phyloP scores from a whole-genome alignment of 2,329 filamentous ascomycete genomes.

The Myriosclerotinia curreyana region DNA sequence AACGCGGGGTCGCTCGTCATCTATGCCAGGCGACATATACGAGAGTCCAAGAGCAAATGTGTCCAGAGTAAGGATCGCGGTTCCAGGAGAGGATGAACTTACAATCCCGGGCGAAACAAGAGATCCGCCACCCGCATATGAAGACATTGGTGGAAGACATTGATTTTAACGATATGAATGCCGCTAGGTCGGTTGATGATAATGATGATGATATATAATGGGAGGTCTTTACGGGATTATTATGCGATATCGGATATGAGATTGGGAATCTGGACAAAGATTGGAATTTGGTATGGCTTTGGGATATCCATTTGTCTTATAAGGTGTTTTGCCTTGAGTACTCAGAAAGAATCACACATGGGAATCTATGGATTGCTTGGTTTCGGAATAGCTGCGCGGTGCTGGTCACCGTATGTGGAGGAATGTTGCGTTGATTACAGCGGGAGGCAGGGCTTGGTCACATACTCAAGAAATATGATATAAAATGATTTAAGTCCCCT shows the following conservation, averaged over 20 bases:
- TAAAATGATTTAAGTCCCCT: background rate
- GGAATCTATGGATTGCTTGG: background rate
- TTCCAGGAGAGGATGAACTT: constrained; percentile 21
- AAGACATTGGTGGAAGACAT: constrained; percentile 6
- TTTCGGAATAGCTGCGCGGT: background rate
- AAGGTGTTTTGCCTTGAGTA: background rate
- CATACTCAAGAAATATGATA: background rate
- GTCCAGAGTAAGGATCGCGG: constrained; percentile 21
- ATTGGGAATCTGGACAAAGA: background rate
- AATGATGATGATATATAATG: constrained; percentile 5
- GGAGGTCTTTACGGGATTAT: background rate
- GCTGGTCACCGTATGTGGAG: background rate
- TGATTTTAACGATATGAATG: background rate
- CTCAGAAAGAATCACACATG: background rate
- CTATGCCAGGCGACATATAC: constrained; percentile 14
- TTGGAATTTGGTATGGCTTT: background rate
- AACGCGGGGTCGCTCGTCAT: constrained; percentile 11
- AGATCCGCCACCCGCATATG: constrained; percentile 19
- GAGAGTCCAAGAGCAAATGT: constrained; percentile 9
- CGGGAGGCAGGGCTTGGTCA: background rate
- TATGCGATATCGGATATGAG: background rate
- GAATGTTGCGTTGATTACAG: background rate
- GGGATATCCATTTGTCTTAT: background rate
- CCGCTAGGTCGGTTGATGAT: no score
- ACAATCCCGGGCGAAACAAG: constrained; percentile 20